phyloP scores from a whole-genome alignment of 352 stramenopile species.

The Pseudoperonospora humuli region DNA sequence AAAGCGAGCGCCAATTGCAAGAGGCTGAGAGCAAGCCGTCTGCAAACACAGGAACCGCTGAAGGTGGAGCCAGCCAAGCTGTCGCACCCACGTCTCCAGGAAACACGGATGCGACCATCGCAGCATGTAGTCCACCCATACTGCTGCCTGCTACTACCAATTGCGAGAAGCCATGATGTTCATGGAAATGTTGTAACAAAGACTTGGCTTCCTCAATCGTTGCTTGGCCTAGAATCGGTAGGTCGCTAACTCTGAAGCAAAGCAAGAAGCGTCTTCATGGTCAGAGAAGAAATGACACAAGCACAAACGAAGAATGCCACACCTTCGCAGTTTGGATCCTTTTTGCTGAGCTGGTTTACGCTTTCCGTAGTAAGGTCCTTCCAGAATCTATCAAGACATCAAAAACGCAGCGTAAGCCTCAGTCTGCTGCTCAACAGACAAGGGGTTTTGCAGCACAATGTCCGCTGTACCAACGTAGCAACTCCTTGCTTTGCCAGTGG shows the following conservation, averaged over 20 bases:
- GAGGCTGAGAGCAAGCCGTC: conserved; percentile 66
- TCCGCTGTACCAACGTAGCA: conserved; percentile 42
- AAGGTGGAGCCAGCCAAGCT: conserved; percentile 67
- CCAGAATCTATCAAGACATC: not conserved
- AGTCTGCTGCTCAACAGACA: too few relatives aligned
- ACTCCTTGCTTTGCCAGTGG: conserved; percentile 54
- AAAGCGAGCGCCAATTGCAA: conserved; percentile 69
- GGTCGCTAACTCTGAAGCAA: conserved; percentile 44
- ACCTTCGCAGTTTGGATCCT: conserved; percentile 69
- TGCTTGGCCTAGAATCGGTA: conserved; percentile 65
- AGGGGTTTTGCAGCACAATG: not conserved
- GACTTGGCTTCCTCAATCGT: conserved; percentile 83
- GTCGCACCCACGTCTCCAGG: conserved; percentile 55
- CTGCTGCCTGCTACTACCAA: conserved; percentile 64
- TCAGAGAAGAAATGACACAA: not conserved
- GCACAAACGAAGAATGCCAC: not conserved
- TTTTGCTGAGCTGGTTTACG: conserved; percentile 56
- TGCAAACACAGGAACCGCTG: conserved; percentile 60
- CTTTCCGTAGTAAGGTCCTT: conserved; percentile 74
- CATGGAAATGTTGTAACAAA: conserved; percentile 53
- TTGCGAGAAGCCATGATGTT: conserved; percentile 41
- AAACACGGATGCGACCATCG: conserved; percentile 69
- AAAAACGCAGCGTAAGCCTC: not conserved
- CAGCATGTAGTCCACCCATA: conserved; percentile 71
- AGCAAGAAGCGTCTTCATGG: not conserved